Base-by-base conservation (phyloP, 495 filamentous ascomycete genomes). In the Tuber magnatum region DNA sequence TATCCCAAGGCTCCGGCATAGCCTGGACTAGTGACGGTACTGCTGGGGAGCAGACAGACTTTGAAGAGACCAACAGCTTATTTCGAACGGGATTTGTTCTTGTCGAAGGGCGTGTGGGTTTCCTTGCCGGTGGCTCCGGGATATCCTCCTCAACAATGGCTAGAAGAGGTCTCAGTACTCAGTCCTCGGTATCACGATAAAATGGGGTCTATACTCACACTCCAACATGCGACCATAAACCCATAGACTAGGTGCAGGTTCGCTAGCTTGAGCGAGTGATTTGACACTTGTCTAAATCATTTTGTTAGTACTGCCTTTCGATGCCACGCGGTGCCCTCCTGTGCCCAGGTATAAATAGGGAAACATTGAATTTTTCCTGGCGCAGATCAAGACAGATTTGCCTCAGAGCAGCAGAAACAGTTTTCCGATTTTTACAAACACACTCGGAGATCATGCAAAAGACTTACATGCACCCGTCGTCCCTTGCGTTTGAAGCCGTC, bases 211-310 rank as follows among this genome's bases (percentile, higher is more conserved):
- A 16, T 32, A 8, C 51, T 61, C 28, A 61, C 51, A 3, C 4
- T 61, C 51, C 28, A 61, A 61, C 0, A 12, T 9, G 0, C 4
- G n/a, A 14, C n/a, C 51, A 6, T 61, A 5, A 16, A 61, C 12
- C 12, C 12, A 2, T 0, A 10, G 51, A 28, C 12, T 32, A 32
- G 2, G 4, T 16, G 10, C 8, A 12, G 48, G 2, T n/a, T 10
- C 12, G 3, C 32, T 32, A 1, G 0, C 3, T 6, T 14, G 2
- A 16, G n/a, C 3, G 0, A 1, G 10, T 0, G n/a, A 6, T 10
- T 1, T 6, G 1, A 14, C 51, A 14, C 3, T 5, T 5, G 12
- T 40, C 39, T 40, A 7, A 40, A 3, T 40, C 39, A 40, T 40
- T 40, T 40, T 40, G 39, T 40, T 40, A 40, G 39, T 40, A 40